Conservation (phyloP, 2,329 filamentous ascomycete genomes). For the Calycina herbarum region DNA sequence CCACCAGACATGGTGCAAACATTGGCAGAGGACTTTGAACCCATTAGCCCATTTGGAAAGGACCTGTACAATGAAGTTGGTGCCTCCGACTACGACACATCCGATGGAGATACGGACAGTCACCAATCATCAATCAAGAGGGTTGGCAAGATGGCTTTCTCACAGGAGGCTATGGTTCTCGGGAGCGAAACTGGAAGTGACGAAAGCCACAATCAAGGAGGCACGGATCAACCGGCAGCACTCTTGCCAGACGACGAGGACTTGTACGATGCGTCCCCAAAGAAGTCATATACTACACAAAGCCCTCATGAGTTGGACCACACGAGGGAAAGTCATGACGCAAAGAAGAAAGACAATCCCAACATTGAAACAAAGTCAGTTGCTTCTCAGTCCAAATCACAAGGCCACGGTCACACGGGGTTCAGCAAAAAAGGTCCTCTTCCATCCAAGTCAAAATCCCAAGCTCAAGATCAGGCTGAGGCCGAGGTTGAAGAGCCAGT, state of each 20-base stretch:
- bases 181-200: background rate
- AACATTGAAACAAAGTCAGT: background rate
- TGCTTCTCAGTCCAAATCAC: background rate
- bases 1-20: background rate
- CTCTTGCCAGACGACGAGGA: background rate
- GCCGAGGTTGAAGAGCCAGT: background rate
- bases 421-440: background rate
- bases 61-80: background rate
- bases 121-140: background rate
- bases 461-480: background rate
- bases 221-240: background rate
- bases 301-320: background rate
- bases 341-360: background rate
- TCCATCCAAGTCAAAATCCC: background rate
- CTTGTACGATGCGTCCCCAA: conserved; percentile 10
- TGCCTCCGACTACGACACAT: background rate
- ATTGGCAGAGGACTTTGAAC: background rate
- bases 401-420: background rate
- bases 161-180: background rate
- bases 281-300: background rate
- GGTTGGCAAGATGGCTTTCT: background rate
- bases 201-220: background rate
- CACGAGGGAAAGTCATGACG: background rate
- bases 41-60: background rate
- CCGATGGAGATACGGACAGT: background rate